Percentiles rank a stretch among this genome's conserved stretches.
Conservation (phyloP, 1,284 basidiomycete species). For the Thelephora terrestris region DNA sequence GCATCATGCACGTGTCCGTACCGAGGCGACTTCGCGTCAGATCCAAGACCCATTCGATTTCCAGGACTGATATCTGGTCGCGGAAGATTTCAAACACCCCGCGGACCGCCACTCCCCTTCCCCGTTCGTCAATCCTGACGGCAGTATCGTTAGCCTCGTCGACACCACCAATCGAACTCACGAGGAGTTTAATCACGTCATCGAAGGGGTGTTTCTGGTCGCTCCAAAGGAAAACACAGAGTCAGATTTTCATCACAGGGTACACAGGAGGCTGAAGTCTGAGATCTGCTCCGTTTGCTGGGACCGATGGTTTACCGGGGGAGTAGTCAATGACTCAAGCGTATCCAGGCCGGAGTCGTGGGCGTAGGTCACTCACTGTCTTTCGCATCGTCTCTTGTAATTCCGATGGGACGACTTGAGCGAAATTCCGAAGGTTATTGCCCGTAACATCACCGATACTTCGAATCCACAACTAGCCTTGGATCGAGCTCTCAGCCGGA, state of each 20-base stretch:
- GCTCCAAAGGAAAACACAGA: constrained; percentile 87
- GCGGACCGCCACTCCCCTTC: constrained; percentile 85
- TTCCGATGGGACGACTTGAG: constrained; percentile 52
- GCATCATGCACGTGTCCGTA: constrained; percentile 54
- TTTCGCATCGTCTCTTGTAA: constrained; percentile 63
- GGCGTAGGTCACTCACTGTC: constrained; percentile 67
- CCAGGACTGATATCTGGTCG: constrained; percentile 76
- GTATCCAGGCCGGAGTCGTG: constrained; percentile 83
- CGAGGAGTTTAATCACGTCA: constrained; percentile 77
- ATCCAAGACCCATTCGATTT: constrained; percentile 83
- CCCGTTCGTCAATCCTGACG: constrained; percentile 69
- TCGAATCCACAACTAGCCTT: constrained; percentile 24
- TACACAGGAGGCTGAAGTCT: constrained; percentile 65
- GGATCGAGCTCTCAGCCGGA: constrained; percentile 21
- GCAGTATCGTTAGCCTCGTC: constrained; percentile 61
- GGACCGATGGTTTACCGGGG: constrained; percentile 68
- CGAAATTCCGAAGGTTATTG: constrained; percentile 26
- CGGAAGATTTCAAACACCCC: constrained; percentile 84
- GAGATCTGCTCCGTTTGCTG: constrained; percentile 58
- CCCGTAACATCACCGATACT: constrained; percentile 13
- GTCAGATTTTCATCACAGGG: constrained; percentile 70
- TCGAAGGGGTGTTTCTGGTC: constrained; percentile 96
- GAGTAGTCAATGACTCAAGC: constrained; percentile 78
- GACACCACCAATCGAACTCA: constrained; percentile 52
- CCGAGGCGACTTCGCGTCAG: constrained; percentile 65